phyloP scores from a whole-genome alignment of 257 asterid species.

The Ophiorrhiza pumila region DNA sequence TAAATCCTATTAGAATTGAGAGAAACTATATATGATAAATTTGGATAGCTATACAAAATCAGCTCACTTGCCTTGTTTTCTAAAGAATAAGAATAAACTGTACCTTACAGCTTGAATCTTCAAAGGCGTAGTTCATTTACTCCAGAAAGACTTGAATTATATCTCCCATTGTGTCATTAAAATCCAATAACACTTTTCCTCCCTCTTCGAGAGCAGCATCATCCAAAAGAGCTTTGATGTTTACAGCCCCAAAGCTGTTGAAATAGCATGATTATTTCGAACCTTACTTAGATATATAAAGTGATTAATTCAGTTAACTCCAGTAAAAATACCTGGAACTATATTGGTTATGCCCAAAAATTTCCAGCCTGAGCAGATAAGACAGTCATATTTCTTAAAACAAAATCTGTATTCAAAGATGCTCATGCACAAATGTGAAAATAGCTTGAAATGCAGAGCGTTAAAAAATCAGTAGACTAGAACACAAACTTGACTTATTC shows the following conservation, averaged over 20 bases:
- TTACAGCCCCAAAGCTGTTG: constrained; percentile 74
- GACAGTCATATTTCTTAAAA: neutral
- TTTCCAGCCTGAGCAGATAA: constrained; percentile 66
- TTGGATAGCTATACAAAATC: neutral
- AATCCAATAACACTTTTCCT: constrained; percentile 78
- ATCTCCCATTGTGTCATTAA: constrained; percentile 75
- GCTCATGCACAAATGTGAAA: neutral
- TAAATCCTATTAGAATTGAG: neutral
- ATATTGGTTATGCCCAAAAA: constrained; percentile 75
- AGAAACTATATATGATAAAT: neutral
- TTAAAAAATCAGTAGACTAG: neutral
- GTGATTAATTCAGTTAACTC: neutral
- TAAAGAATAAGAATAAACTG: neutral
- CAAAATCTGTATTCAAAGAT: neutral
- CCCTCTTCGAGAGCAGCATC: constrained; percentile 61
- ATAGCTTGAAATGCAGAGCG: neutral
- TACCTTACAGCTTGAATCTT: neutral
- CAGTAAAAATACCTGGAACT: constrained; percentile 64
- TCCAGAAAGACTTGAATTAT: constrained; percentile 83
- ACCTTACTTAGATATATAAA: neutral
- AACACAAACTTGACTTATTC: neutral
- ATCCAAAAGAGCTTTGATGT: constrained; percentile 66
- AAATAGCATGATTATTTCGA: neutral
- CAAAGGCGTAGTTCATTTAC: constrained; percentile 20
- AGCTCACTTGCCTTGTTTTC: too few species aligned